Percentiles rank a stretch among this genome's conserved stretches.
Evolutionary conservation across 1,284 basidiomycete genomes (phyloP).

Genomic region (Ganoderma meredithae): DNA sequence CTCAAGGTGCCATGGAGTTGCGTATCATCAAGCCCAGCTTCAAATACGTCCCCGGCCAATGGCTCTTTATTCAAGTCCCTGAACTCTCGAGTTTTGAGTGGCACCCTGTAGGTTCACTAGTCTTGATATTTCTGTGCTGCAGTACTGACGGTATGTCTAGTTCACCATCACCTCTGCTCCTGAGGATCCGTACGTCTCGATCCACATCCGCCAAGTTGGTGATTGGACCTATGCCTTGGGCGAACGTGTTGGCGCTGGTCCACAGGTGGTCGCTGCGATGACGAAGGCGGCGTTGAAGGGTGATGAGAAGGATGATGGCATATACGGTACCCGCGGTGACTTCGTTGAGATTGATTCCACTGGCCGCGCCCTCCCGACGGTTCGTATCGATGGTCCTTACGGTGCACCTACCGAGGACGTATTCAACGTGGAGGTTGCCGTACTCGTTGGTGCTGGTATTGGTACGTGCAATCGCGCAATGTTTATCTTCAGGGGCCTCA

Average conservation of each 20-base stretch:
- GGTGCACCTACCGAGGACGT: slow-evolving; percentile 92
- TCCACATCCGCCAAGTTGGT: slow-evolving; percentile 91
- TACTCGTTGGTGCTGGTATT: slow-evolving; percentile 90
- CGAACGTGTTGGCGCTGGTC: slow-evolving; percentile 82
- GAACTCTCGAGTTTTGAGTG: slow-evolving; percentile 86
- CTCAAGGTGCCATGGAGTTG: slow-evolving; percentile 83
- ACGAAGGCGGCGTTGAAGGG: slow-evolving; percentile 80
- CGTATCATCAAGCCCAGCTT: slow-evolving; percentile 89
- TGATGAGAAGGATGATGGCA: slow-evolving; percentile 61
- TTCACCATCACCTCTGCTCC: slow-evolving; percentile 95
- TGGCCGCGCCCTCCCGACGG: slow-evolving; percentile 65
- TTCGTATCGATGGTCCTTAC: slow-evolving; percentile 87
- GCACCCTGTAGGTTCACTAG: slow-evolving; percentile 74
- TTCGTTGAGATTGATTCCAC: slow-evolving; percentile 78
- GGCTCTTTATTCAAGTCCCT: slow-evolving; percentile 89
- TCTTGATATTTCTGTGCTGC: background rate
- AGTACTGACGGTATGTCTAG: slow-evolving; percentile 45
- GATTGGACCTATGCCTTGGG: slow-evolving; percentile 87
- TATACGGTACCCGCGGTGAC: slow-evolving; percentile 64
- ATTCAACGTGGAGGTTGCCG: slow-evolving; percentile 84
- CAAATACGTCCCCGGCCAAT: slow-evolving; percentile 90
- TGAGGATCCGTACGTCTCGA: slow-evolving; percentile 87
- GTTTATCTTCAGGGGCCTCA: slow-evolving; percentile 6
- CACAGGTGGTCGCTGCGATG: slow-evolving; percentile 75
- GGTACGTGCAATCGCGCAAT: slow-evolving; percentile 53